phyloP scores from a whole-genome alignment of 176 grass and related monocot genomes.

The Oryza rufipogon region DNA sequence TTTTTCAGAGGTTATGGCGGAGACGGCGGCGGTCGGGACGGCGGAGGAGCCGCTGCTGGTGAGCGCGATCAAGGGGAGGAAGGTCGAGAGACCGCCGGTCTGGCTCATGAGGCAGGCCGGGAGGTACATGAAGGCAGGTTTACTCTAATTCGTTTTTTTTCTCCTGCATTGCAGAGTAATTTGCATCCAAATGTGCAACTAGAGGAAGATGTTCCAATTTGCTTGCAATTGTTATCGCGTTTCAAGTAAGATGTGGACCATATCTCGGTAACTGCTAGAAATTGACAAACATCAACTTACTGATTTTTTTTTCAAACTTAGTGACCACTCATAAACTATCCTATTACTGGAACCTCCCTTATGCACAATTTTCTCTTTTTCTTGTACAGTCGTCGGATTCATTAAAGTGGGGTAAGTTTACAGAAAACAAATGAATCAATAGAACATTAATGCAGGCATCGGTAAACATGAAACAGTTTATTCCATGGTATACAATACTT shows the following conservation, averaged over 20 bases:
- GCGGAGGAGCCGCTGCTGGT: conserved; percentile 86
- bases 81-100: conserved; percentile 89
- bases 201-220: not conserved
- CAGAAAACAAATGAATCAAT: not conserved
- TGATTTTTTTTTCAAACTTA: not conserved
- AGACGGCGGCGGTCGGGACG: conserved; percentile 41
- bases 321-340: not conserved
- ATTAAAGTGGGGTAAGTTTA: not conserved
- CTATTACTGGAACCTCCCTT: not conserved
- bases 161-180: not conserved
- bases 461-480: not conserved
- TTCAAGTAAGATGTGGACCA: not conserved
- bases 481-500: not conserved
- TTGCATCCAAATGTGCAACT: not conserved
- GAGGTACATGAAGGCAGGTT: conserved; percentile 99
- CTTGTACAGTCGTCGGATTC: not conserved
- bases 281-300: not conserved
- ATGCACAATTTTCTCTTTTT: not conserved
- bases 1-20: conserved; percentile 69
- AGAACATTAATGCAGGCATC: not conserved
- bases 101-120: conserved; percentile 99
- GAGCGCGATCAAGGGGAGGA: conserved; percentile 79
- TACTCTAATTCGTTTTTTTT: not conserved
- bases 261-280: not conserved
- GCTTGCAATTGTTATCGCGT: not conserved